Percentiles rank a stretch among this genome's conserved stretches.
phyloP scores from a whole-genome alignment of 495 filamentous ascomycete species.

The Annulohypoxylon moriforme region DNA sequence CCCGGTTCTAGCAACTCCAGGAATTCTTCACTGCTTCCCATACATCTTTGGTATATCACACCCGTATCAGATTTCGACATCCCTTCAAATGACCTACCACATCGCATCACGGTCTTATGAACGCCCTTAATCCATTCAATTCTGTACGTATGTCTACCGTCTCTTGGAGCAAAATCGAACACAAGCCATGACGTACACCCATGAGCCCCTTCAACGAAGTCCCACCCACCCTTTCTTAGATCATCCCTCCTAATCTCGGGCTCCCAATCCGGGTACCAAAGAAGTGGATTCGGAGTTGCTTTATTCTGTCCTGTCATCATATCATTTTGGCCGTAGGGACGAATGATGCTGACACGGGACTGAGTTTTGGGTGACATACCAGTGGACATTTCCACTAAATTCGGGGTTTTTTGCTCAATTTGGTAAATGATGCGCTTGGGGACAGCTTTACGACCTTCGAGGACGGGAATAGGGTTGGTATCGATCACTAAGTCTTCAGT shows the following conservation, averaged over 20 bases:
- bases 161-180: conserved; percentile 21
- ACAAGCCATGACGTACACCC: conserved; percentile 28
- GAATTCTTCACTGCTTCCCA: conserved; percentile 25
- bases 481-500: conserved; percentile 2
- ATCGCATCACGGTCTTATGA: no score
- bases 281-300: no score
- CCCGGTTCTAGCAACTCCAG: conserved; percentile 24
- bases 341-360: conserved; percentile 34
- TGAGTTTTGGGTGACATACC: conserved; percentile 12
- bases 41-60: no score
- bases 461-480: neutral
- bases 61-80: no score
- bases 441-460: neutral
- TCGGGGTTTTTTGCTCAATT: conserved; percentile 14
- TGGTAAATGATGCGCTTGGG: conserved; percentile 30
- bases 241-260: neutral
- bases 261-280: no score
- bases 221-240: conserved; percentile 27
- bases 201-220: conserved; percentile 23
- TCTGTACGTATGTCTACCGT: conserved; percentile 15
- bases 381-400: neutral
- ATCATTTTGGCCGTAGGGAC: conserved; percentile 5
- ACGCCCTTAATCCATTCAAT: conserved; percentile 29
- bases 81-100: no score
- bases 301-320: no score